These are phyloP conservation scores for Tetrapisispora iriomotensis DNA, from an alignment of 805 yeast species.

Conservation along the genomic window DNA sequence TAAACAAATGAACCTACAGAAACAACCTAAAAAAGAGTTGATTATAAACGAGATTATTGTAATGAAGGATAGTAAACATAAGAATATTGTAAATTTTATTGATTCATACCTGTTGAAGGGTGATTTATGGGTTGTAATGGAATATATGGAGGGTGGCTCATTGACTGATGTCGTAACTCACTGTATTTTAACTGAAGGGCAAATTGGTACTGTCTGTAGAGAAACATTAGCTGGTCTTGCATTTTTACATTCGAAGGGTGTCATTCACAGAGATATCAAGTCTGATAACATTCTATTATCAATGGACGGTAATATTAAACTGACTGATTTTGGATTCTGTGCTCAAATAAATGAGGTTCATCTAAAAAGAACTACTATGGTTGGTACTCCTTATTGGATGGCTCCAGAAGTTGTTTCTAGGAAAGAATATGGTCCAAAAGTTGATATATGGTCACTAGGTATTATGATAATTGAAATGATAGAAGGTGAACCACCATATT, in stretches of 20 bases:
- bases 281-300: slow-evolving; percentile 85
- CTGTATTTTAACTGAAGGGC: slow-evolving; percentile 80
- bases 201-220: slow-evolving; percentile 88
- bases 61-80: slow-evolving; percentile 85
- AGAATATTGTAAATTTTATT: slow-evolving; percentile 87
- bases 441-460: slow-evolving; percentile 96
- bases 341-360: slow-evolving; percentile 81
- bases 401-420: slow-evolving; percentile 97
- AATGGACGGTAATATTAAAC: slow-evolving; percentile 77
- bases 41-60: slow-evolving; percentile 92
- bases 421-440: slow-evolving; percentile 92
- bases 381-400: slow-evolving; percentile 99
- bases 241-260: slow-evolving; percentile 83
- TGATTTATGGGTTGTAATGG: slow-evolving; percentile 96
- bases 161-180: slow-evolving; percentile 92
- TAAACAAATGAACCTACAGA: slow-evolving; percentile 90
- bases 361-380: slow-evolving; percentile 92
- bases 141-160: slow-evolving; percentile 98
- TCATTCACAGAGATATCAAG: slow-evolving; percentile 91
- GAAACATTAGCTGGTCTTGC: slow-evolving; percentile 82
- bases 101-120: slow-evolving; percentile 72
- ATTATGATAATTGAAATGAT: slow-evolving; percentile 98
- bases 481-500: slow-evolving; percentile 97
- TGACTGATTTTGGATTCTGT: slow-evolving; percentile 95
- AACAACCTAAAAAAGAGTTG: slow-evolving; percentile 91